Conservation (phyloP, 129 eudicot species). For the Artemisia tridentata region DNA sequence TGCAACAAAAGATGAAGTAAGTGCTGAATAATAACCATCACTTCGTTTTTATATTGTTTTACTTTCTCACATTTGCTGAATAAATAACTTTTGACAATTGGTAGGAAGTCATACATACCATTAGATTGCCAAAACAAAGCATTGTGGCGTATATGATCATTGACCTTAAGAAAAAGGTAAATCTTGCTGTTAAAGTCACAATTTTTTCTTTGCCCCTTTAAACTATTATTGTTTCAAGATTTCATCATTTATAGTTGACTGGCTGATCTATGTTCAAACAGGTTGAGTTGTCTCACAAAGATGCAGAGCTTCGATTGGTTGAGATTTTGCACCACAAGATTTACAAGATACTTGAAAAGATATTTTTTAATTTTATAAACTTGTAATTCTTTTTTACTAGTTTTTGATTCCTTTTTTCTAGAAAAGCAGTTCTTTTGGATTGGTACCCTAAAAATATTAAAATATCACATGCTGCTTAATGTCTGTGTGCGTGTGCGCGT, state of each 20-base stretch:
- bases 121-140: conserved; percentile 76
- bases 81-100: background rate
- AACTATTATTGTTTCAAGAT: too few relatives aligned
- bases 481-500: too few relatives aligned
- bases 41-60: background rate
- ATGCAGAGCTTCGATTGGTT: conserved; percentile 75
- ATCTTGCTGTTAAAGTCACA: too few relatives aligned
- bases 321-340: conserved; percentile 79
- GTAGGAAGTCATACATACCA: conserved; percentile 65
- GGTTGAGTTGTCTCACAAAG: conserved; percentile 78
- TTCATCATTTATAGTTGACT: conserved; percentile 2
- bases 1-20: conserved; percentile 76
- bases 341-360: too few relatives aligned
- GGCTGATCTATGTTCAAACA: conserved; percentile 23
- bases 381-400: too few relatives aligned
- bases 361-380: too few relatives aligned
- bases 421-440: too few relatives aligned
- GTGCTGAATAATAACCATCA: conserved; percentile 13
- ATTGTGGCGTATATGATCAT: conserved; percentile 74
- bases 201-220: too few relatives aligned
- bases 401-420: too few relatives aligned
- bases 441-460: too few relatives aligned
- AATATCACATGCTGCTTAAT: too few relatives aligned
- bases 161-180: conserved; percentile 53
- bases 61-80: conserved; percentile 1